phyloP scores from a whole-genome alignment of 805 yeast genomes.

The Lipomyces anomalus region DNA sequence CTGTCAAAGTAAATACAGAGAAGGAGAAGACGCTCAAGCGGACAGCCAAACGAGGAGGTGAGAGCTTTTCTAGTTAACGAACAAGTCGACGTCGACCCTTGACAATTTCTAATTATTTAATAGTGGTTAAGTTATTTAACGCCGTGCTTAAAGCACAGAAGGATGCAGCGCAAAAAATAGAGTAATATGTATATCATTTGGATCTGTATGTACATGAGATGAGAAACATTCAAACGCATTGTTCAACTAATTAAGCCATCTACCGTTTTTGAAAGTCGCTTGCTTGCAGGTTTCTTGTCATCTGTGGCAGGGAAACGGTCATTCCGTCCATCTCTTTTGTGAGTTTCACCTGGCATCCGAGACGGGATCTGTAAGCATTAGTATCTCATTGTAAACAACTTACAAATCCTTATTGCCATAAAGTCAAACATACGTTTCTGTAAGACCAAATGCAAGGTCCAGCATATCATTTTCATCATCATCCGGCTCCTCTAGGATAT shows the following conservation, averaged over 20 bases:
- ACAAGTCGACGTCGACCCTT: background rate
- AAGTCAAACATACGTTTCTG: slow-evolving; percentile 57
- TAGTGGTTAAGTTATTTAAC: slow-evolving; percentile 66
- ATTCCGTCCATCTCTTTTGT: slow-evolving; percentile 85
- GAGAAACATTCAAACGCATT: background rate
- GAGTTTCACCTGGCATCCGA: slow-evolving; percentile 93
- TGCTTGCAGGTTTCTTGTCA: slow-evolving; percentile 88
- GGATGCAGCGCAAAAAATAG: slow-evolving; percentile 10
- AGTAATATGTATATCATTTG: background rate
- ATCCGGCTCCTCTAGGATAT: slow-evolving; percentile 84
- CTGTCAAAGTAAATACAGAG: slow-evolving; percentile 54
- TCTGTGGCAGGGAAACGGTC: slow-evolving; percentile 91
- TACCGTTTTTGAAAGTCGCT: slow-evolving; percentile 54
- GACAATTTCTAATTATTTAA: slow-evolving; percentile 1
- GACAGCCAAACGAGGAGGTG: slow-evolving; percentile 76
- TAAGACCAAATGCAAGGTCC: slow-evolving; percentile 93
- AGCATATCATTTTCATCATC: slow-evolving; percentile 99
- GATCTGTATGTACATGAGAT: too few species aligned
- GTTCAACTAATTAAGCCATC: background rate
- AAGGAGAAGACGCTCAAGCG: slow-evolving; percentile 66
- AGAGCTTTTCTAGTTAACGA: background rate
- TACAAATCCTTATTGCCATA: too few species aligned
- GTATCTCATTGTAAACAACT: background rate
- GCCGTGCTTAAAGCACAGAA: slow-evolving; percentile 74
- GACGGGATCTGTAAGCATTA: slow-evolving; percentile 47